These are phyloP conservation scores for Lentinula guzmanii DNA, from an alignment of 768 basidiomycete genomes.

Conservation along the genomic window DNA sequence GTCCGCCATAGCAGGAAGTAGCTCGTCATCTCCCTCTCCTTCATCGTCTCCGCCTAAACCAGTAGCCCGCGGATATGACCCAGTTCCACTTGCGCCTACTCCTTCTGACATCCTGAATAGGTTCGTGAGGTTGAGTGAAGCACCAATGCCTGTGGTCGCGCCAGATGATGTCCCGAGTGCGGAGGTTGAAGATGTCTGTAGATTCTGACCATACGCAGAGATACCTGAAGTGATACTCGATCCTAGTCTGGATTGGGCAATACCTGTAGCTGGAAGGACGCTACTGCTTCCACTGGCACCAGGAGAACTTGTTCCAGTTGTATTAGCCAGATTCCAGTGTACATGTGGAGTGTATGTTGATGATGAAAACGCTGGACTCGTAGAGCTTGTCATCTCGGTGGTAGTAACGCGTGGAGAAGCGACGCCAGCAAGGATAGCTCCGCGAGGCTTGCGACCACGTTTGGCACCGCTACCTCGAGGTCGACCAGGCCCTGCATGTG, in stretches of 20 bases:
- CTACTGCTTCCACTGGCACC: background rate
- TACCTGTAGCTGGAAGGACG: conserved; percentile 8
- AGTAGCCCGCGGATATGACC: conserved; percentile 9
- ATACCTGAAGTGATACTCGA: background rate
- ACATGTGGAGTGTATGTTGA: conserved; percentile 28
- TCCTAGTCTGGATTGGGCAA: conserved; percentile 1
- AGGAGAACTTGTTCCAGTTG: background rate
- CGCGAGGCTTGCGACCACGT: conserved; percentile 43
- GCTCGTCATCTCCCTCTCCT: conserved; percentile 74
- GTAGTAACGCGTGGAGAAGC: conserved; percentile 22
- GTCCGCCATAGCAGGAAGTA: conserved; percentile 81
- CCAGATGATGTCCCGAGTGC: background rate
- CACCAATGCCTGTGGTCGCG: background rate
- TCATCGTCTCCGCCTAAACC: conserved; percentile 34
- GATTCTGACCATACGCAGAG: background rate
- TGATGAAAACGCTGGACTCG: conserved; percentile 7
- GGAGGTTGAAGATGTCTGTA: background rate
- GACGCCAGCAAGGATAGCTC: conserved; percentile 16
- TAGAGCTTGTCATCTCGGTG: conserved; percentile 16
- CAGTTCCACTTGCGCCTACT: background rate
- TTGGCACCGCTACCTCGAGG: conserved; percentile 25
- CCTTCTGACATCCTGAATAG: conserved; percentile 1
- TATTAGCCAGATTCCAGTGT: conserved; percentile 28
- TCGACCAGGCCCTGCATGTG: conserved; percentile 1
- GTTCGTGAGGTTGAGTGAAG: background rate